Evolutionary conservation across 176 grass and related monocot genomes (phyloP), one percentile per base, ranked within the genome.

Genomic region (Musa troglodytarum): DNA sequence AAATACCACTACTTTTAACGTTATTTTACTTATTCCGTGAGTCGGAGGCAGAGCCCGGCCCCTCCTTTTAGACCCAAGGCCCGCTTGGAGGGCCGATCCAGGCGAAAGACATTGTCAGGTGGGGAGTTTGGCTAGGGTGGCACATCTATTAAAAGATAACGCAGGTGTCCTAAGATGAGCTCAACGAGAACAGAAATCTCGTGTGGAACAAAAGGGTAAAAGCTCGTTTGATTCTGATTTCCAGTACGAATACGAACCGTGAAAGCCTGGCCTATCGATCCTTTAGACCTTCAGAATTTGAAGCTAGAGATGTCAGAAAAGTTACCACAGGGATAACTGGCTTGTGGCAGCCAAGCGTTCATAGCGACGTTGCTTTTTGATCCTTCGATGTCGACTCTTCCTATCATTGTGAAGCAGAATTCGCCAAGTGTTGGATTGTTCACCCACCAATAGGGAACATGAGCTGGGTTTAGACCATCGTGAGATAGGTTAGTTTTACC

Each of bases 241-340:
- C 50, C 22, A 84, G 74, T 87, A 76, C 20, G 65, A 89, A 89
- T 88, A 77, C 20, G 83, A 86, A 89, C 83, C 83, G 79, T 87
- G 82, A 91, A 91, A 91, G 82, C 82, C 77, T 89, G 87, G 81
- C 81, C 87, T 89, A 89, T 86, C 80, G 77, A 89, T 89, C 83
- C 78, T 84, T 87, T 90, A 87, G 79, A 84, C 72, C 71, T 85
- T 87, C 26, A 75, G 65, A 76, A 76, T 84, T 90, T 86, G 74
- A 89, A 86, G 77, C 81, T 83, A 86, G 87, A 86, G 77, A 74
- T 78, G 74, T 86, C 63, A 78, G 74, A 86, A 83, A 89, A 86
- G 83, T 89, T 89, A 86, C 80, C 87, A 89, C 79, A 84, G 81
- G 85, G 87, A 89, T 89, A 86, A 85, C 76, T 80, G 80, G 87